These are phyloP conservation scores for Cutaneotrichosporon cutaneum DNA, from an alignment of 1,284 basidiomycete species.

Conservation along the genomic window DNA sequence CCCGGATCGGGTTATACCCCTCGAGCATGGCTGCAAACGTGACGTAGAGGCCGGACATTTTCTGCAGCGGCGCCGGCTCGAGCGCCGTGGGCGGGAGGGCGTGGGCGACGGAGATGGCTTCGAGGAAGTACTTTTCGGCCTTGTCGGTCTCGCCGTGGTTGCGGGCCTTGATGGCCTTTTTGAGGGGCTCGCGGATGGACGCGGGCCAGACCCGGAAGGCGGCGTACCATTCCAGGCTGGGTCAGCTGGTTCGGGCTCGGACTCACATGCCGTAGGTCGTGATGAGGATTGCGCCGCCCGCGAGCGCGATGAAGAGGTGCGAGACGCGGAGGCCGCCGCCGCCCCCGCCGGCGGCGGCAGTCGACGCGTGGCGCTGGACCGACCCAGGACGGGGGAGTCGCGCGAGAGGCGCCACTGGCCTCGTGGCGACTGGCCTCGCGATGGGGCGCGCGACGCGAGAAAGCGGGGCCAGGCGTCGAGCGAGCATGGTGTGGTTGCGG, in stretches of 20 bases:
- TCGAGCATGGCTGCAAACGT: slow-evolving; percentile 46
- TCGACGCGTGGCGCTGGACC: background rate
- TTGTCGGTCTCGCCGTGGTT: slow-evolving; percentile 42
- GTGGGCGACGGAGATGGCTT: slow-evolving; percentile 40
- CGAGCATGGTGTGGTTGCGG: background rate
- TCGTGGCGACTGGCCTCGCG: background rate
- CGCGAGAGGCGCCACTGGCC: background rate
- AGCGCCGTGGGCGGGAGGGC: slow-evolving; percentile 33
- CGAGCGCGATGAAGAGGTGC: slow-evolving; percentile 46
- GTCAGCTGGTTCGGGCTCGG: background rate
- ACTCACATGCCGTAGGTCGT: slow-evolving; percentile 52
- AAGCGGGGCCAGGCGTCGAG: background rate
- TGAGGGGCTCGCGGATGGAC: slow-evolving; percentile 43
- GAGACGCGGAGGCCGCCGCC: slow-evolving; percentile 24
- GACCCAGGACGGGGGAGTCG: background rate
- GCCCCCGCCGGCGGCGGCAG: background rate
- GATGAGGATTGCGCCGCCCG: slow-evolving; percentile 44
- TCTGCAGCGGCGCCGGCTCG: slow-evolving; percentile 45
- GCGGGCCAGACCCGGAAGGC: slow-evolving; percentile 51
- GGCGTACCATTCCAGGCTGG: slow-evolving; percentile 51
- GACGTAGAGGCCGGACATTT: slow-evolving; percentile 51
- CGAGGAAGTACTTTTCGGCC: slow-evolving; percentile 44
- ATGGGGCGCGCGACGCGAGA: background rate
- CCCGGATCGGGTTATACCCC: slow-evolving; percentile 33
- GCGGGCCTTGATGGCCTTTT: slow-evolving; percentile 47